These are phyloP conservation scores for Flaveria brownii DNA, from an alignment of 129 eudicot species.

Conservation along the genomic window DNA sequence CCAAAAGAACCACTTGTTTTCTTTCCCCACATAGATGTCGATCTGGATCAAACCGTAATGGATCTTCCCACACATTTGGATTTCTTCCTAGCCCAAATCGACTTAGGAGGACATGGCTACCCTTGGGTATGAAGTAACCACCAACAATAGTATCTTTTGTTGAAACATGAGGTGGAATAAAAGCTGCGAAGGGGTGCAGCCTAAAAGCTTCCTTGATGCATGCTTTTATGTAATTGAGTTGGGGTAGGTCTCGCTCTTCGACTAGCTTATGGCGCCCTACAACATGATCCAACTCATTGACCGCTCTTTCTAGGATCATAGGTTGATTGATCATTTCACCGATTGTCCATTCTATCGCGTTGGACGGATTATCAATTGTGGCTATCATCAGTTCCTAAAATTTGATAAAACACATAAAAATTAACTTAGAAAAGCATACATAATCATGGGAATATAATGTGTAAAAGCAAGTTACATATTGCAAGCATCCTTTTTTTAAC, in stretches of 20 bases:
- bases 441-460: no score
- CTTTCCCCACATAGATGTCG: slow-evolving; percentile 22
- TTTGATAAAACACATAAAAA: background rate
- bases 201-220: slow-evolving; percentile 33
- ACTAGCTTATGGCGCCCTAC: slow-evolving; percentile 21
- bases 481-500: no score
- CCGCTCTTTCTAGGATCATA: slow-evolving; percentile 6
- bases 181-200: slow-evolving; percentile 27
- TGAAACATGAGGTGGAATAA: slow-evolving; percentile 30
- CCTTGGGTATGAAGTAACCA: slow-evolving; percentile 36
- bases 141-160: slow-evolving; percentile 8
- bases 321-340: slow-evolving; percentile 28
- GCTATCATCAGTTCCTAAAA: slow-evolving; percentile 25
- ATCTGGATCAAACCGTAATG: slow-evolving; percentile 28
- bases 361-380: slow-evolving; percentile 22
- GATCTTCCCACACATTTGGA: slow-evolving; percentile 29
- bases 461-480: no score
- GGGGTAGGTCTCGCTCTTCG: slow-evolving; percentile 18
- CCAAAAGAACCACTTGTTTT: slow-evolving; percentile 23
- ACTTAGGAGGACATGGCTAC: slow-evolving; percentile 34
- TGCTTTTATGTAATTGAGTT: slow-evolving; percentile 33
- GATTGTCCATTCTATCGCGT: slow-evolving; percentile 26
- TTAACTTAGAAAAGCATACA: no score
- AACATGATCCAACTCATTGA: slow-evolving; percentile 13
- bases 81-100: slow-evolving; percentile 29